Conservation (phyloP, 768 basidiomycete species). For the Mycena sanguinolenta region DNA sequence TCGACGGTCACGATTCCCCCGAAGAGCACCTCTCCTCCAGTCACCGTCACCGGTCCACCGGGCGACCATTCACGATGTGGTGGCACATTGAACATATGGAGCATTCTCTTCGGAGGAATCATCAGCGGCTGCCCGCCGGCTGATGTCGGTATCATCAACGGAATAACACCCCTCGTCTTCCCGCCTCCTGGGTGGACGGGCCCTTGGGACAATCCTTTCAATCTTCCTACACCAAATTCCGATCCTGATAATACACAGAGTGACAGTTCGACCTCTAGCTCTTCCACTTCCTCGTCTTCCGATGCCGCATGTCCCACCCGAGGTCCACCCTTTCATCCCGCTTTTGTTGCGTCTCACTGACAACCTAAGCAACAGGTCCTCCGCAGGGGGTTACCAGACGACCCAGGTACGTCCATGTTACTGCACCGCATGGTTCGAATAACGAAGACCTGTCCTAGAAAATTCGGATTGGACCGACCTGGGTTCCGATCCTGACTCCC, state of each 20-base stretch:
- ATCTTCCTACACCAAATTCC: neutral
- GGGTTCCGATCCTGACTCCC: constrained; percentile 17
- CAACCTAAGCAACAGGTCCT: no score
- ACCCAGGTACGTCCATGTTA: no score
- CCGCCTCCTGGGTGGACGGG: constrained; percentile 11
- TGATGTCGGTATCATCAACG: constrained; percentile 19
- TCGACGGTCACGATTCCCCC: constrained; percentile 12
- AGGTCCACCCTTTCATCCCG: neutral
- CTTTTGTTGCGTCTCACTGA: constrained; percentile 6
- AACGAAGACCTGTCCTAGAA: no score
- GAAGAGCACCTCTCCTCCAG: constrained; percentile 7
- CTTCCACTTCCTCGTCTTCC: neutral
- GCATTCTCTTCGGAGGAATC: constrained; percentile 13
- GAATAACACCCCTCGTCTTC: constrained; percentile 3
- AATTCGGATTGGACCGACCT: constrained; percentile 9
- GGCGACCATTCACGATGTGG: constrained; percentile 7
- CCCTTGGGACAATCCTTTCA: constrained; percentile 2
- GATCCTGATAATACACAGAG: neutral
- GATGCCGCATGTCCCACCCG: neutral
- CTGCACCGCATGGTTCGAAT: no score
- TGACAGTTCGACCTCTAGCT: neutral
- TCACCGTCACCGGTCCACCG: constrained; percentile 12
- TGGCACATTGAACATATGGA: constrained; percentile 7
- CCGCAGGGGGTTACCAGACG: no score
- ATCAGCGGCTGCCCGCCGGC: constrained; percentile 13